phyloP scores from a whole-genome alignment of 805 yeast species.

The Starmerella floris region DNA sequence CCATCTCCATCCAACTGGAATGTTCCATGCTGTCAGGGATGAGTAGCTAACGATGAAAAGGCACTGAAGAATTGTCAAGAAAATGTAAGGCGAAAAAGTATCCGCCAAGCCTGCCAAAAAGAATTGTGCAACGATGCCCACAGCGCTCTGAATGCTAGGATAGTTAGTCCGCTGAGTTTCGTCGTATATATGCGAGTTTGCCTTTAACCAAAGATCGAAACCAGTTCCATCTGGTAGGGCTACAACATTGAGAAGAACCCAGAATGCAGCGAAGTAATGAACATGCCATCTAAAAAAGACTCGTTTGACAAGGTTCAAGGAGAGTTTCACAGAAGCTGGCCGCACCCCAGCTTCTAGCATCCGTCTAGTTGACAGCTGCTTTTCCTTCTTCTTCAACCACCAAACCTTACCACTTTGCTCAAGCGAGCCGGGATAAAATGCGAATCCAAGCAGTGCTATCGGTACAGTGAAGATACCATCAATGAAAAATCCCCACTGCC shows the following conservation, averaged over 20 bases:
- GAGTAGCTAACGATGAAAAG: slow-evolving; percentile 30
- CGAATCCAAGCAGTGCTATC: slow-evolving; percentile 31
- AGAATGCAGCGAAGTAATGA: slow-evolving; percentile 26
- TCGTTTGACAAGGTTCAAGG: slow-evolving; percentile 18
- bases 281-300: slow-evolving; percentile 26
- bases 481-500: slow-evolving; percentile 59
- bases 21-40: slow-evolving; percentile 33
- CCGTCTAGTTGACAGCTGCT: slow-evolving; percentile 25
- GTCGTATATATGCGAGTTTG: slow-evolving; percentile 25
- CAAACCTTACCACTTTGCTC: slow-evolving; percentile 27
- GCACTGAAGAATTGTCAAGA: slow-evolving; percentile 26
- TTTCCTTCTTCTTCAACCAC: slow-evolving; percentile 28
- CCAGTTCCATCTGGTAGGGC: slow-evolving; percentile 34
- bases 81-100: slow-evolving; percentile 30
- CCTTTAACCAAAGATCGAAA: slow-evolving; percentile 31
- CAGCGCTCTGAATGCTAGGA: slow-evolving; percentile 33
- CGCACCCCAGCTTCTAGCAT: slow-evolving; percentile 24
- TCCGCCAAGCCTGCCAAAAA: slow-evolving; percentile 31
- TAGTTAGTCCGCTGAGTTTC: slow-evolving; percentile 31
- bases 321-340: slow-evolving; percentile 18
- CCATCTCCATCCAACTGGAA: slow-evolving; percentile 33
- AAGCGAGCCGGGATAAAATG: slow-evolving; percentile 44
- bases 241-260: slow-evolving; percentile 31
- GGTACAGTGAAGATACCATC: slow-evolving; percentile 40
- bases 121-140: slow-evolving; percentile 33